Conservation (phyloP, 352 stramenopile species). For the Globisporangium spiculum region DNA sequence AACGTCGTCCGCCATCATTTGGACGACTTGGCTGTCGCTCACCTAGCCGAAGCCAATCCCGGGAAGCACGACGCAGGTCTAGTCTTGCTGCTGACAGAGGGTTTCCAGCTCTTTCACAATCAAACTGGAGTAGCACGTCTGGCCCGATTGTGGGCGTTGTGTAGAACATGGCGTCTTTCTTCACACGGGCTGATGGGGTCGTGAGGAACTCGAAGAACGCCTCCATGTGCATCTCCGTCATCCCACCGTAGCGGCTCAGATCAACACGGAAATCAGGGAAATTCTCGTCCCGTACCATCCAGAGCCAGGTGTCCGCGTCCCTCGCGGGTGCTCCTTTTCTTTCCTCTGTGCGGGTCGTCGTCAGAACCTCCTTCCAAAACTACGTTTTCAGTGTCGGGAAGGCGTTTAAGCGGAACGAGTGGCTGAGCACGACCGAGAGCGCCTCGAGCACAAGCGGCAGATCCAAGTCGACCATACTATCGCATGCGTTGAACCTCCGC, state of each 20-base stretch:
- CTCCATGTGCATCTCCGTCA: not conserved
- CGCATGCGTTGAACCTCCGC: not conserved
- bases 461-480: not conserved
- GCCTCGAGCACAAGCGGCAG: not conserved
- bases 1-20: not conserved
- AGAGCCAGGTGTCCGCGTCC: not conserved
- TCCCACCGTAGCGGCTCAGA: not conserved
- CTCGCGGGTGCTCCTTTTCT: too few species aligned
- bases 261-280: not conserved
- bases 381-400: not conserved
- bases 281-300: not conserved
- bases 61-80: not conserved
- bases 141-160: not conserved
- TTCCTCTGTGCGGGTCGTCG: too few species aligned
- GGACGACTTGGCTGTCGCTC: not conserved
- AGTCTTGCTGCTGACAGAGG: not conserved
- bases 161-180: conserved; percentile 2
- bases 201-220: not conserved
- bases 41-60: conserved; percentile 2
- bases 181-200: not conserved
- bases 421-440: not conserved
- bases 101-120: not conserved
- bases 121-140: not conserved
- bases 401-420: not conserved
- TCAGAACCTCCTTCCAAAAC: not conserved